phyloP scores from a whole-genome alignment of 495 filamentous ascomycete genomes.

The Cercophora newfieldiana region DNA sequence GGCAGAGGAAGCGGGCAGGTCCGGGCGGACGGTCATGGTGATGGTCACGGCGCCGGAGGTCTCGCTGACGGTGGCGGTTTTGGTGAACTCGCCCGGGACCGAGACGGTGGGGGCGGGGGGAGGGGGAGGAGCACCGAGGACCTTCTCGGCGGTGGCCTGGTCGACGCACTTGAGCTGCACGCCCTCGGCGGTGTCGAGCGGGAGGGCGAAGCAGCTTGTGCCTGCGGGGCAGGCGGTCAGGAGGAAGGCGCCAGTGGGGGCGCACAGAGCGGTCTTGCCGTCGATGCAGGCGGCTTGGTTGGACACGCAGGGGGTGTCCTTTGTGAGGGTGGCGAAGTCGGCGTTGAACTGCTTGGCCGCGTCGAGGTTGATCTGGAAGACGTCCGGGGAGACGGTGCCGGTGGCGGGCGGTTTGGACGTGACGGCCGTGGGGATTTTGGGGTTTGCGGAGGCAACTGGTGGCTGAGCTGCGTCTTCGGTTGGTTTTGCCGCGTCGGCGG shows the following conservation, averaged over 20 bases:
- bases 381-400: slow-evolving; percentile 36
- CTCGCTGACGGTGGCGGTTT: slow-evolving; percentile 17
- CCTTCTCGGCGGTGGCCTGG: slow-evolving; percentile 25
- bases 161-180: slow-evolving; percentile 40
- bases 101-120: not conserved
- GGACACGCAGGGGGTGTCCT: slow-evolving; percentile 36
- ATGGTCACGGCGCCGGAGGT: slow-evolving; percentile 14
- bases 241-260: slow-evolving; percentile 31
- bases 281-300: slow-evolving; percentile 46
- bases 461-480: not conserved
- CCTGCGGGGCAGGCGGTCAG: slow-evolving; percentile 29
- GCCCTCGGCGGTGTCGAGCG: slow-evolving; percentile 40
- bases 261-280: slow-evolving; percentile 37
- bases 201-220: slow-evolving; percentile 43
- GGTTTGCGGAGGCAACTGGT: not conserved
- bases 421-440: slow-evolving; percentile 41
- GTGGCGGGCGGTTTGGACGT: slow-evolving; percentile 33
- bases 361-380: slow-evolving; percentile 38
- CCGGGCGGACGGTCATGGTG: slow-evolving; percentile 17
- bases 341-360: slow-evolving; percentile 41
- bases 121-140: slow-evolving; percentile 26
- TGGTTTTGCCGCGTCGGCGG: not conserved
- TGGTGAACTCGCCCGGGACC: slow-evolving; percentile 1
- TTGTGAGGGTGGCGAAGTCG: slow-evolving; percentile 39
- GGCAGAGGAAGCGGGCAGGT: not conserved